Conservation (phyloP, 169 alveolate species). For the Eimeria praecox region DNA sequence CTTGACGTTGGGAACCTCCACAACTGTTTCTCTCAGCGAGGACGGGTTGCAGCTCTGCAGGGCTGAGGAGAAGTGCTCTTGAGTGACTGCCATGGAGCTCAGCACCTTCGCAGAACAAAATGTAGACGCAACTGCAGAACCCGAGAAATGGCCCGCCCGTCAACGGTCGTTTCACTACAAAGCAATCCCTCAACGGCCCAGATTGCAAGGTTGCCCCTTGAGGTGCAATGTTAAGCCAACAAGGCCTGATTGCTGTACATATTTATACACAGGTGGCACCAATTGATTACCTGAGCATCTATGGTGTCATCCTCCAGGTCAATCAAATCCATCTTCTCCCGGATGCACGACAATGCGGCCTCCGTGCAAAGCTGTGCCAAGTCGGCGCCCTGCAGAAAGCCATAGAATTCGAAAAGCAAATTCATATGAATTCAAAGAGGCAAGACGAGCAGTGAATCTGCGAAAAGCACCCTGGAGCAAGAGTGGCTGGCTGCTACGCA, state of each 20-base stretch:
- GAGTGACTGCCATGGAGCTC: constrained; percentile 99
- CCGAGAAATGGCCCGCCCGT: background rate
- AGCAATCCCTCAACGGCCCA: background rate
- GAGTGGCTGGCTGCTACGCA: constrained; percentile 62
- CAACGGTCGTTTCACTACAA: background rate
- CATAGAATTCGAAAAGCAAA: background rate
- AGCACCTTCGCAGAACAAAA: constrained; percentile 83
- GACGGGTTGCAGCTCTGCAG: constrained; percentile 98
- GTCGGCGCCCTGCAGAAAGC: constrained; percentile 94
- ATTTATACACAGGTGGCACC: background rate
- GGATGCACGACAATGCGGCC: constrained; percentile 98
- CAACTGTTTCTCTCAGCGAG: constrained; percentile 98
- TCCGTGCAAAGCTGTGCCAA: constrained; percentile 98
- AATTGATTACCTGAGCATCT: constrained; percentile 94
- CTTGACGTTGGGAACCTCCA: constrained; percentile 99
- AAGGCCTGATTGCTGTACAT: background rate
- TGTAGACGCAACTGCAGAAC: background rate
- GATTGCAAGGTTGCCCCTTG: background rate
- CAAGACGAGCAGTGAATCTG: background rate
- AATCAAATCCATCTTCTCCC: constrained; percentile 99
- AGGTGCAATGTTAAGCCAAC: background rate
- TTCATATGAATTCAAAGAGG: background rate
- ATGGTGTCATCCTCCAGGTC: constrained; percentile 99
- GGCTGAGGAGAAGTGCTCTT: constrained; percentile 98
- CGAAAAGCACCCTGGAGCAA: background rate